Percentiles rank a stretch among this genome's conserved stretches.
Conservation (phyloP, 2,329 filamentous ascomycete genomes). For the Penicillium sumatraense region DNA sequence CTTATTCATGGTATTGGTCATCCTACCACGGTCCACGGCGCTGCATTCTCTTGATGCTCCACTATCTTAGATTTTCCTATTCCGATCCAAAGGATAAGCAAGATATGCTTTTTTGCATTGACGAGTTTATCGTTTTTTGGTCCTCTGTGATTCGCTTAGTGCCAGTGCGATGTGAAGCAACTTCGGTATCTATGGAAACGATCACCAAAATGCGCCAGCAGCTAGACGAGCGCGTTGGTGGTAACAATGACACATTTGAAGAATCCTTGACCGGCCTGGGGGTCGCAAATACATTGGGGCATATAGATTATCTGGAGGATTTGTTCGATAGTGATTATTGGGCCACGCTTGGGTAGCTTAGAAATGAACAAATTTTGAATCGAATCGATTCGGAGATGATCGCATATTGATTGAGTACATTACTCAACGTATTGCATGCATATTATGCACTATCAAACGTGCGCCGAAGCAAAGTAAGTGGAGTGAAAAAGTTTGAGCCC, state of each 20-base stretch:
- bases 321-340: background rate
- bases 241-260: background rate
- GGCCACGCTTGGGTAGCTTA: background rate
- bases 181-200: background rate
- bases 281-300: too few relatives aligned
- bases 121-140: slow-evolving; percentile 4
- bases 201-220: background rate
- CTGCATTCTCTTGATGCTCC: slow-evolving; percentile 8
- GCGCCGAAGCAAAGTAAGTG: too few relatives aligned
- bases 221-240: background rate
- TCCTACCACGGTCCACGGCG: slow-evolving; percentile 1
- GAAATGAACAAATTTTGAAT: background rate
- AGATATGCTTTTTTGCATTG: background rate
- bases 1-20: slow-evolving; percentile 11
- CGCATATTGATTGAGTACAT: too few relatives aligned
- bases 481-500: too few relatives aligned
- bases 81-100: background rate
- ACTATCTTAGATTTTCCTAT: background rate
- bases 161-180: background rate
- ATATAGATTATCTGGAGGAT: background rate
- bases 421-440: too few relatives aligned
- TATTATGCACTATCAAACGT: too few relatives aligned
- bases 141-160: background rate
- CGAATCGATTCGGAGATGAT: background rate
- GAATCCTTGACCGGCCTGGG: too few relatives aligned